A percentile compares a stretch with the other conserved stretches of the same genome.
Evolutionary conservation across 2,329 filamentous ascomycete genomes (phyloP).

Genomic region (Ascochyta clinopodiicola): DNA sequence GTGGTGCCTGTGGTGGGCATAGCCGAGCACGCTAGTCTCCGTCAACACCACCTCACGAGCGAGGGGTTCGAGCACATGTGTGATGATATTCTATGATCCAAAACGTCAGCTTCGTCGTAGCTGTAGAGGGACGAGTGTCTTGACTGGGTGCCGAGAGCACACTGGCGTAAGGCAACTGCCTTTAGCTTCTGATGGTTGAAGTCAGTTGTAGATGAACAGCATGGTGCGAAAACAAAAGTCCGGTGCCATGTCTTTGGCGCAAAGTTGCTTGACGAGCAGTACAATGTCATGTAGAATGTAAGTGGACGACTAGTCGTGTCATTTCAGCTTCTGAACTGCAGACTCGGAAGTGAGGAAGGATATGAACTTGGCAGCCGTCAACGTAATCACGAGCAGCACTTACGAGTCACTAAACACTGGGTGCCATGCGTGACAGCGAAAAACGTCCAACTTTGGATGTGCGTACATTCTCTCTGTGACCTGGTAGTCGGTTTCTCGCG

Average conservation of each 20-base stretch:
- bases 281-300: neutral
- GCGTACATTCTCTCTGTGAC: conserved; percentile 4
- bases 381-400: neutral
- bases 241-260: neutral
- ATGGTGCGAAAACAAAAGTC: neutral
- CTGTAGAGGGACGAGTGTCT: neutral
- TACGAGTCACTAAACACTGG: neutral
- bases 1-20: conserved; percentile 18
- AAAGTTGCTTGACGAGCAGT: neutral
- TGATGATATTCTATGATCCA: neutral
- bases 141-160: neutral
- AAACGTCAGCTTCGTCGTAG: neutral
- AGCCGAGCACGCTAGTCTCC: conserved; percentile 17
- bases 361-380: neutral
- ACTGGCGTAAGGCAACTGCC: neutral
- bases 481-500: conserved; percentile 11
- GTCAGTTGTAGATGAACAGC: neutral
- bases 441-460: neutral
- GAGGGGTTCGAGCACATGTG: neutral
- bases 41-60: conserved; percentile 9
- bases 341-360: neutral
- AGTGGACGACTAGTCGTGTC: no score
- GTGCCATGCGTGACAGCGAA: neutral
- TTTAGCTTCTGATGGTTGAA: neutral
- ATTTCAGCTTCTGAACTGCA: no score